Evolutionary conservation across 148 eudicot genomes (phyloP), one percentile per base, ranked within the genome.

Genomic region (Nepenthes mirabilis): DNA sequence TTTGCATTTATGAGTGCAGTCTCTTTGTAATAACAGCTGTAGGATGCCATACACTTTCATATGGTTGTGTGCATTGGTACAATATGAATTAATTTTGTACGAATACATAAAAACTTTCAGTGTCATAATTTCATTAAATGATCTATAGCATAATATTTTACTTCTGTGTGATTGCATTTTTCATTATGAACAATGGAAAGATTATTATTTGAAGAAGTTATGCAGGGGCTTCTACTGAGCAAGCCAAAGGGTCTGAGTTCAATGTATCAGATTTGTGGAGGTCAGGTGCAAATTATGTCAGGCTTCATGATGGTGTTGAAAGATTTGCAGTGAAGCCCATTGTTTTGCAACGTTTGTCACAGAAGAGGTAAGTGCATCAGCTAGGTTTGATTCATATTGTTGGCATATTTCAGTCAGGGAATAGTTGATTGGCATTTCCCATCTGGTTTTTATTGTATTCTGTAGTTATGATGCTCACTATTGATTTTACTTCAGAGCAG

Each of bases 221-320:
- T 68, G 56, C 55, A 73, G 83, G 79, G 37, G 11, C 64, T 51
- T 67, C 61, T 66, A 68, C 63, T 62, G 47, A 71, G 67, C 70
- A 53, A n/a, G 61, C 56, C n/a, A 65, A 43, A 59, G 60, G 47
- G 12, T 62, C 58, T 53, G 67, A 72, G 66, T 71, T 64, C 72
- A 62, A 57, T 62, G 57, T 55, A 57, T 45, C 70, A 45, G 59
- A 75, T 32, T 71, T 74, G 11, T 80, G 79, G 86, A 78, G 82
- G 58, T 82, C 89, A 13, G 76, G 85, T 69, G 75, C 83, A 37
- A 85, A 69, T 65, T 83, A 82, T 68, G 83, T 59, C 51, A 75
- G 73, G 56, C 43, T 83, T 69, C 74, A 70, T 14, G 67, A 70
- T 60, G 68, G 79, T 59, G 71, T 66, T 14, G 68, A 64, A 51